These are phyloP conservation scores for Cicer judaicum DNA, from an alignment of 306 rosid species.

Conservation along the genomic window DNA sequence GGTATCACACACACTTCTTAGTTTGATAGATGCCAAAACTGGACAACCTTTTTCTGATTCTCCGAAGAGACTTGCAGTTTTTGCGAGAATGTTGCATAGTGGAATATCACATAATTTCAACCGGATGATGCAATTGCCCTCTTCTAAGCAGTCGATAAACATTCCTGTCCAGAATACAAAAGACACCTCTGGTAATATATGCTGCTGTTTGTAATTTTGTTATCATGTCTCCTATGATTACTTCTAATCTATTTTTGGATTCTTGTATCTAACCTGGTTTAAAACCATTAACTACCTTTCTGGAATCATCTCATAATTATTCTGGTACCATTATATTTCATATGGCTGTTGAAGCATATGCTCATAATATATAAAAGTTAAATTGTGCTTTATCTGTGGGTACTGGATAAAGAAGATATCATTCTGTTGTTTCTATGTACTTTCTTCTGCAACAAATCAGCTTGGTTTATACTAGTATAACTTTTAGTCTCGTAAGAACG, in stretches of 20 bases:
- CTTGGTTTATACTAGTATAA: conserved; percentile 33
- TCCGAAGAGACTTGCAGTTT: conserved; percentile 65
- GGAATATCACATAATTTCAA: conserved; percentile 76
- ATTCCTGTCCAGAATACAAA: conserved; percentile 53
- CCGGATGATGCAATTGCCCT: conserved; percentile 58
- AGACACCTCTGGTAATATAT: conserved; percentile 66
- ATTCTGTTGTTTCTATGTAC: conserved; percentile 28
- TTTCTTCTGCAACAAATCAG: conserved; percentile 36
- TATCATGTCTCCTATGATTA: conserved; percentile 22
- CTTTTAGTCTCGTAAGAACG: background rate
- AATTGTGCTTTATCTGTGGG: conserved; percentile 24
- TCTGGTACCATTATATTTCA: conserved; percentile 10
- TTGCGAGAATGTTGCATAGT: conserved; percentile 88
- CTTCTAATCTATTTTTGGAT: conserved; percentile 28
- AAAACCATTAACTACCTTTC: conserved; percentile 27
- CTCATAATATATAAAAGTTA: conserved; percentile 1
- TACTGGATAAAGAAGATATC: conserved; percentile 28
- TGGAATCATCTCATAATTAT: conserved; percentile 36
- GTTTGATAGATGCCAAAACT: conserved; percentile 76
- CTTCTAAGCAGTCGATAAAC: conserved; percentile 53
- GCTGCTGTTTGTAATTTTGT: conserved; percentile 29
- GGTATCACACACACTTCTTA: conserved; percentile 96
- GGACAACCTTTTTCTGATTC: conserved; percentile 76
- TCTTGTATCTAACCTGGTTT: conserved; percentile 34
- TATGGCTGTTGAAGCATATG: conserved; percentile 33